Evolutionary conservation across 129 eudicot species (phyloP).

Genomic region (Centella asiatica): DNA sequence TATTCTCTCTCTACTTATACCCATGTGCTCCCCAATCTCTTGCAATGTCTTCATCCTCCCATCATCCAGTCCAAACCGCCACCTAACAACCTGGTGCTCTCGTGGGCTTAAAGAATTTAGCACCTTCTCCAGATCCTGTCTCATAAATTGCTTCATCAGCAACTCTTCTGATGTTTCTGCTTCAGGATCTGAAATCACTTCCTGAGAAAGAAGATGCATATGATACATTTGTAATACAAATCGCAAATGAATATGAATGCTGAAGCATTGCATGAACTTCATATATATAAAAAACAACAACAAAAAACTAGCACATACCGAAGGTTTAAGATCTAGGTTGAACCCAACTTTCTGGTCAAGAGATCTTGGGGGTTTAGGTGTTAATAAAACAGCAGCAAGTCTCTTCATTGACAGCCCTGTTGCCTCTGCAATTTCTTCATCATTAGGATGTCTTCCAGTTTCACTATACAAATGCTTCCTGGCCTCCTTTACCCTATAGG

Average conservation of each 20-base stretch:
- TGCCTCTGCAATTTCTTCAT: constrained; percentile 66
- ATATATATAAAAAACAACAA: no score
- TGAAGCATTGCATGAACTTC: no score
- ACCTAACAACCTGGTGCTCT: constrained; percentile 56
- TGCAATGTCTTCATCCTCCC: constrained; percentile 75
- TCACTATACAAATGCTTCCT: constrained; percentile 38
- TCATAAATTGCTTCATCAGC: constrained; percentile 55
- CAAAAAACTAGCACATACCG: constrained; percentile 45
- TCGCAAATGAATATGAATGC: background rate
- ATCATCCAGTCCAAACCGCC: constrained; percentile 74
- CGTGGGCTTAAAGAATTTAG: constrained; percentile 47
- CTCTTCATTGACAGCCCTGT: constrained; percentile 80
- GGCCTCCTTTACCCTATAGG: constrained; percentile 72
- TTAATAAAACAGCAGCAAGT: constrained; percentile 49
- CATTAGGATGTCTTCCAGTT: constrained; percentile 59
- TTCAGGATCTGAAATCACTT: constrained; percentile 71
- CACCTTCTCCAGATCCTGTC: constrained; percentile 60
- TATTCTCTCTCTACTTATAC: constrained; percentile 88
- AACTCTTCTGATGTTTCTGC: constrained; percentile 68
- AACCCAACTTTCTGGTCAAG: constrained; percentile 67
- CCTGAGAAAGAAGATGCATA: constrained; percentile 33
- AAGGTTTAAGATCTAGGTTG: constrained; percentile 59
- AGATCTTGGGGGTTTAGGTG: constrained; percentile 84
- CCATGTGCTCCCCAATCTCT: constrained; percentile 87
- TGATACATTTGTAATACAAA: background rate